Conservation (phyloP, 371 early-diverging fungal genomes). For the Mycotypha africana region DNA sequence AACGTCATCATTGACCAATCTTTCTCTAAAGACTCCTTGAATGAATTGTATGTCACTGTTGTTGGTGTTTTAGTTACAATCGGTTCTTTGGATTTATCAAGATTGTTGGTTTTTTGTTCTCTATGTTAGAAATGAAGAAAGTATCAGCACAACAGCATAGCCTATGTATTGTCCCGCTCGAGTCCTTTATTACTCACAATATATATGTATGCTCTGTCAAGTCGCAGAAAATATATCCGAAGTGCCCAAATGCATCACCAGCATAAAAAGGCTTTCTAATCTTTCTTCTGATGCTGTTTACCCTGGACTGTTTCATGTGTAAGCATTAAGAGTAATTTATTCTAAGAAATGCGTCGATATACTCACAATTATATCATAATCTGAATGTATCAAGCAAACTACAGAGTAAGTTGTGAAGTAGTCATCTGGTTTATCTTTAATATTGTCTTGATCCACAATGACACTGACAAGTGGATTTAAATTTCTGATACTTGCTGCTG, state of each 20-base stretch:
- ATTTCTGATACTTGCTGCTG: constrained; percentile 46
- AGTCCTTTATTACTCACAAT: constrained; percentile 47
- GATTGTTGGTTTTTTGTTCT: constrained; percentile 12
- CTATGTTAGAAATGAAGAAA: too few species aligned
- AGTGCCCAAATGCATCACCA: constrained; percentile 67
- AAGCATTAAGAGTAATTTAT: neutral
- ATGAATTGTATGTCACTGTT: constrained; percentile 37
- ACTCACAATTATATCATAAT: constrained; percentile 28
- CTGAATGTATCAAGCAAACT: constrained; percentile 56
- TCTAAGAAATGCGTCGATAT: neutral
- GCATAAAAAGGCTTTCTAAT: constrained; percentile 58
- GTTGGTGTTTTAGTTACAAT: constrained; percentile 31
- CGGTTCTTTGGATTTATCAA: too few species aligned
- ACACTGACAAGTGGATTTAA: constrained; percentile 78
- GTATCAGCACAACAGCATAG: too few species aligned
- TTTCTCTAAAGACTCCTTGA: constrained; percentile 26
- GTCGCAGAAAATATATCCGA: constrained; percentile 84
- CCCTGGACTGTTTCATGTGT: constrained; percentile 37
- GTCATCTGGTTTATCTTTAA: constrained; percentile 36
- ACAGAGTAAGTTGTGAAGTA: constrained; percentile 62
- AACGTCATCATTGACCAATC: constrained; percentile 26
- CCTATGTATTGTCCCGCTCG: too few species aligned
- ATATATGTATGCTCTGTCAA: constrained; percentile 64
- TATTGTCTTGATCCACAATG: constrained; percentile 41
- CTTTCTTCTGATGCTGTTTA: constrained; percentile 53